These are phyloP conservation scores for Candida labiduridarum DNA, from an alignment of 1,139 yeast genomes.

Conservation along the genomic window DNA sequence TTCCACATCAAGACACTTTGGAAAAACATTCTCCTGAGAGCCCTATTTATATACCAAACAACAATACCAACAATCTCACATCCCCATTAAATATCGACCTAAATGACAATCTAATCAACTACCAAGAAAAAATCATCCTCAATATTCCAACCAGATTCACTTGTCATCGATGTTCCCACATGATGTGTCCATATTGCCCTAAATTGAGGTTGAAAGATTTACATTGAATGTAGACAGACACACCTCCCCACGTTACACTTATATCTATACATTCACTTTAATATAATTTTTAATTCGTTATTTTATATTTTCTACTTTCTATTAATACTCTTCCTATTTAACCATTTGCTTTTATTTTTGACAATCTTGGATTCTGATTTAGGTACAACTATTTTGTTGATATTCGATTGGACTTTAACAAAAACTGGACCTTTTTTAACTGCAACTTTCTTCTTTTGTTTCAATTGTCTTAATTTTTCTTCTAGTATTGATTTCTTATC, in stretches of 20 bases:
- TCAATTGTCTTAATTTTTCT: conserved; percentile 26
- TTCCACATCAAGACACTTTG: background rate
- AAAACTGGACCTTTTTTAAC: conserved; percentile 59
- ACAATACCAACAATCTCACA: conserved; percentile 9
- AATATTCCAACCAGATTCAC: conserved; percentile 39
- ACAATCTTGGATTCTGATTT: conserved; percentile 44
- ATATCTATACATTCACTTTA: background rate
- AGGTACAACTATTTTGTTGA: conserved; percentile 43
- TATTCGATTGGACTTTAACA: conserved; percentile 44
- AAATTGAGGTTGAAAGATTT: conserved; percentile 47
- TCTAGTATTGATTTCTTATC: conserved; percentile 23
- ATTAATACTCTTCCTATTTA: conserved; percentile 55
- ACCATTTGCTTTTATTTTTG: conserved; percentile 57
- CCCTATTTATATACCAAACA: conserved; percentile 4
- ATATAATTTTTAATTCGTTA: conserved; percentile 1
- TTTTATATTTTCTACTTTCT: conserved; percentile 26
- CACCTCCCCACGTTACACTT: background rate
- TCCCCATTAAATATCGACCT: conserved; percentile 13
- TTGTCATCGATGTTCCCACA: conserved; percentile 51
- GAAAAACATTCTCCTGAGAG: conserved; percentile 7
- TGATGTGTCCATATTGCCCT: conserved; percentile 58
- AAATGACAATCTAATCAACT: conserved; percentile 11
- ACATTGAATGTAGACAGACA: conserved; percentile 3
- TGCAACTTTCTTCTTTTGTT: conserved; percentile 41
- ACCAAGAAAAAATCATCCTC: conserved; percentile 17